Evolutionary conservation across 2,329 filamentous ascomycete genomes (phyloP), one percentile per base, ranked within the genome.

Genomic region (Hysterium pulicare): DNA sequence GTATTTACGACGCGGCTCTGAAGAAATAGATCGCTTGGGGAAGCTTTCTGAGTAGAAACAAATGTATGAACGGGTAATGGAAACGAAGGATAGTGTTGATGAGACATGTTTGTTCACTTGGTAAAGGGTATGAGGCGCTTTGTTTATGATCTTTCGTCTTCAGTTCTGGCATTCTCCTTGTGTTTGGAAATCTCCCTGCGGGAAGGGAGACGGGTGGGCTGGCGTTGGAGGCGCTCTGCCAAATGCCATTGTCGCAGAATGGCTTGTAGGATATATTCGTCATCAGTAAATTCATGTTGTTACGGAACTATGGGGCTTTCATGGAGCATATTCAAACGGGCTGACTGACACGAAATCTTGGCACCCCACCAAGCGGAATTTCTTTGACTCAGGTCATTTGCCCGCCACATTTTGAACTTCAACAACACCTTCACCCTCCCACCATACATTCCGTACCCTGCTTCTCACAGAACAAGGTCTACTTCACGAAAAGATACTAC

Each of bases 1-100:
- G 84, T 50, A 68, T 93, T 49, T 93, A 90, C 66, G 87, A 91
- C 51, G 87, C 86, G 30, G 82, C 87, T 19, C 68, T 90, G 61
- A 83, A 78, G 70, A 87, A 66, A 40, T 67, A 54, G 50, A 28
- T 15, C 21, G 21, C 17, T 31, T 31, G 11, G 15, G 17, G n/a
- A 17, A 3, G 7, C 10, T 31, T 31, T n/a, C n/a, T n/a, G n/a
- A n/a, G n/a, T n/a, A n/a, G n/a, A n/a, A 16, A 15, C 20, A 26
- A 19, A n/a, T 30, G 5, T 40, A 19, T 5, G 11, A 15, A 26
- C 13, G 9, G n/a, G 15, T 15, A 19, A 32, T 40, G 37, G n/a
- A 8, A 20, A 35, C 16, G 37, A 19, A 9, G 28, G 20, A 33
- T 26, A 30, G 31, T 8, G 3, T 20, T 20, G 36, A 21, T 26